Base-by-base conservation (phyloP, 2,329 filamentous ascomycete genomes). In the Microsporum canis region DNA sequence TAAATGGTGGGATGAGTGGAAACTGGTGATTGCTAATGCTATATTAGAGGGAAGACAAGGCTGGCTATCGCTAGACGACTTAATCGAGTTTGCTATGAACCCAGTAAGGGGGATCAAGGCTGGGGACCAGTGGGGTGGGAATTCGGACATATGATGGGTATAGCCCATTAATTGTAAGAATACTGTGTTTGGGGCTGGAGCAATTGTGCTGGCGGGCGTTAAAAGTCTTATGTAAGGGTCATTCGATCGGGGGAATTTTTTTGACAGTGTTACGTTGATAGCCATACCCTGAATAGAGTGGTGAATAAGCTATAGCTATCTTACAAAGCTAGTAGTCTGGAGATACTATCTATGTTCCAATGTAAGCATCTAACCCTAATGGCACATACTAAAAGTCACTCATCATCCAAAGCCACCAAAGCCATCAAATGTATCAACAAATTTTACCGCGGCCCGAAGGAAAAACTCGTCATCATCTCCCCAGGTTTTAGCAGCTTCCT, bases 401-500 rank as follows among this genome's bases (percentile, higher is more conserved):
- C 14, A 45, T 47, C 23, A 47, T 23, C 43, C 43, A 27, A 27
- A 27, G 43, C 43, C 41, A 61, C 70, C 60, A 68, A 58, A 60
- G 60, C 63, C 70, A 60, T 61, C 66, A 65, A 81, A 81, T 51
- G 78, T 76, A 59, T 74, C 71, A 2, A 71, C 73, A 68, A 81
- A 79, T 64, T 75, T 78, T 31, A 79, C 73, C 4, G 78, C 79
- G 2, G 79, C 78, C 66, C 78, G 80, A 63, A 80, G 66, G 68
- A 75, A 81, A 60, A 75, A 78, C 14, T 68, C 63, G 4, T 79
- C 75, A 2, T 72, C 67, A 62, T 78, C 77, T 1, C 72, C 71
- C 77, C 77, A 80, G 0, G 76, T 76, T 17, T 65, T 64, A 5
- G 72, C 84, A 17, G 86, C 87, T 70, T 89, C 89, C 71, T 79